Evolutionary conservation across 192 early-diverging fungal genomes (phyloP).

Genomic region (Neocallimastix lanati): DNA sequence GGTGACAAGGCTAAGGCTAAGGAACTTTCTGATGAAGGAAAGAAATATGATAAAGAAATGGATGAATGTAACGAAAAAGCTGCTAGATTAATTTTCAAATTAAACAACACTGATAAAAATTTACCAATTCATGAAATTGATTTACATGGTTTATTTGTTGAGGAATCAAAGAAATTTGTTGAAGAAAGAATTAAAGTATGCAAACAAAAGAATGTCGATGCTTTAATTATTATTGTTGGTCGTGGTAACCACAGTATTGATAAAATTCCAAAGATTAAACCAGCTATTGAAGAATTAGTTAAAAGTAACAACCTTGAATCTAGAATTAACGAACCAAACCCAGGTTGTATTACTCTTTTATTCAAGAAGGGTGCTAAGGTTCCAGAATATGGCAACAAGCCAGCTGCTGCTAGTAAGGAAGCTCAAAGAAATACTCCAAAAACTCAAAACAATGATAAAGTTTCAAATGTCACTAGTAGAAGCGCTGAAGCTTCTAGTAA

Average conservation of each 20-base stretch:
- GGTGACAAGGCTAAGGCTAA: slow-evolving; percentile 25
- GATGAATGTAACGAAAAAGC: slow-evolving; percentile 30
- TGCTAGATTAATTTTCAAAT: slow-evolving; percentile 13
- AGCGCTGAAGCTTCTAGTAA: too few species aligned
- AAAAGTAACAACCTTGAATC: slow-evolving; percentile 24
- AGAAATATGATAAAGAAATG: slow-evolving; percentile 34
- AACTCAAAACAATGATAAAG: too few species aligned
- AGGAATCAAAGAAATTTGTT: slow-evolving; percentile 30
- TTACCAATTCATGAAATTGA: slow-evolving; percentile 28
- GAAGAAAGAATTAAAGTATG: slow-evolving; percentile 27
- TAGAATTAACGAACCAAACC: slow-evolving; percentile 28
- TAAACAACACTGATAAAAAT: slow-evolving; percentile 17
- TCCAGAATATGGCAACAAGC: background rate
- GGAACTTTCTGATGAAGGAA: slow-evolving; percentile 27
- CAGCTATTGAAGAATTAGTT: slow-evolving; percentile 36
- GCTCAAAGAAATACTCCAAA: too few species aligned
- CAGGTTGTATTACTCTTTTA: slow-evolving; percentile 24
- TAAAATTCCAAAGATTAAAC: slow-evolving; percentile 45
- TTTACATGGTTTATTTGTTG: slow-evolving; percentile 47
- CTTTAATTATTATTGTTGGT: slow-evolving; percentile 45
- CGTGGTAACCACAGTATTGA: slow-evolving; percentile 32
- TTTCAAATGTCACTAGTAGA: too few species aligned
- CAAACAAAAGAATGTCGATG: slow-evolving; percentile 13
- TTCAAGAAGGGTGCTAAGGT: background rate
- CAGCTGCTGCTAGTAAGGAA: background rate